A percentile compares a stretch with the other conserved stretches of the same genome.
Evolutionary conservation across 106 monocot genomes (phyloP).

Genomic region (Allium sativum): DNA sequence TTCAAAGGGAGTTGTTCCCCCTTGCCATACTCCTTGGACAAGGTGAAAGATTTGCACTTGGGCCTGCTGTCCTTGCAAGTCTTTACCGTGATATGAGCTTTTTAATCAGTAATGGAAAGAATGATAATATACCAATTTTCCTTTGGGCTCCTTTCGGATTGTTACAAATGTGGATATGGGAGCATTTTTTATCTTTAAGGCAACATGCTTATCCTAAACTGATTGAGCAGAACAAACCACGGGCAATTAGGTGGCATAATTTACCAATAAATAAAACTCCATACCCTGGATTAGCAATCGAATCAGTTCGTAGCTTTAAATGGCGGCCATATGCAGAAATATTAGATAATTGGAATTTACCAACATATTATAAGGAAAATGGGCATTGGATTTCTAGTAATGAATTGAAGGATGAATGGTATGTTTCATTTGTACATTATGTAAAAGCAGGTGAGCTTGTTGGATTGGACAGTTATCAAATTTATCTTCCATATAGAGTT

Average conservation of each 20-base stretch:
- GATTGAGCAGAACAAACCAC: slow-evolving; percentile 22
- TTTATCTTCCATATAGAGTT: slow-evolving; percentile 15
- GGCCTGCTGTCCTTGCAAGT: slow-evolving; percentile 36
- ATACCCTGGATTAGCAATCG: slow-evolving; percentile 18
- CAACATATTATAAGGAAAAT: slow-evolving; percentile 21
- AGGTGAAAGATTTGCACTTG: slow-evolving; percentile 45
- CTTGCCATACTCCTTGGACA: slow-evolving; percentile 38
- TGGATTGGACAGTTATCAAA: slow-evolving; percentile 33
- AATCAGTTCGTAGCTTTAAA: slow-evolving; percentile 20
- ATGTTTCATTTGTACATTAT: slow-evolving; percentile 20
- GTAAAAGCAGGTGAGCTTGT: slow-evolving; percentile 16
- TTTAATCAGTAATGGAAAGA: slow-evolving; percentile 12
- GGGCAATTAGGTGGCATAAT: slow-evolving; percentile 50
- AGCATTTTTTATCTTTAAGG: slow-evolving; percentile 40
- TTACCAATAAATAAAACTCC: slow-evolving; percentile 25
- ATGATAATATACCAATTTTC: neutral
- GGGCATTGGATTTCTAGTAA: slow-evolving; percentile 21
- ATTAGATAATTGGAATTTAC: slow-evolving; percentile 18
- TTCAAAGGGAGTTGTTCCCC: slow-evolving; percentile 29
- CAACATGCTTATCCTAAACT: slow-evolving; percentile 21
- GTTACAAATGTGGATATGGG: slow-evolving; percentile 68
- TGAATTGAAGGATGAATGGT: slow-evolving; percentile 14
- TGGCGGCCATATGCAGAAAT: slow-evolving; percentile 39
- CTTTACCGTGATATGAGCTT: slow-evolving; percentile 40
- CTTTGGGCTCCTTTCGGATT: slow-evolving; percentile 44